Evolutionary conservation across 2,329 filamentous ascomycete genomes (phyloP).

Genomic region (Neonectria punicea): DNA sequence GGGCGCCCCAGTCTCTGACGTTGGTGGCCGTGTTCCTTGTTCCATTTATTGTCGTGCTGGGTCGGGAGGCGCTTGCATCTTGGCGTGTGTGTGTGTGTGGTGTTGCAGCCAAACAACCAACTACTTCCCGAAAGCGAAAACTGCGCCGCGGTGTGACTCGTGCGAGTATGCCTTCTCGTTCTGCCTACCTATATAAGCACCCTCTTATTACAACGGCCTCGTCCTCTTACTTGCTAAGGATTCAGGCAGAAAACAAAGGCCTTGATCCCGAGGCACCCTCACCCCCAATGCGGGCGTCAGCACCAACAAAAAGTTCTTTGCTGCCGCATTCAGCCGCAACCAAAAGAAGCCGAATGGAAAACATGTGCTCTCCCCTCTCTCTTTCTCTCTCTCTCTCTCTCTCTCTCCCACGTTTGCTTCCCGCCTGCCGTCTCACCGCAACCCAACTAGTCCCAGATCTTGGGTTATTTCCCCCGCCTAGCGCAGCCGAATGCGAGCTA

Average conservation of each 20-base stretch:
- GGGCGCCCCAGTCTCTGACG: not conserved
- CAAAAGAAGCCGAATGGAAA: not conserved
- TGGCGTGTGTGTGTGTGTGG: not conserved
- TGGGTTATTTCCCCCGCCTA: not conserved
- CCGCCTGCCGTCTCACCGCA: not conserved
- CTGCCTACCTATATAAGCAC: not conserved
- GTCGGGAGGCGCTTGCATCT: not conserved
- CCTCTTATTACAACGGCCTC: not conserved
- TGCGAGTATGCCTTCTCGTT: not conserved
- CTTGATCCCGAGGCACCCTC: too few species aligned
- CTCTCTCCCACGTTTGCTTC: not conserved
- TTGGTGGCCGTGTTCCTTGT: not conserved
- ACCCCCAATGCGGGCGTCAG: too few species aligned
- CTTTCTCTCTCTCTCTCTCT: too few species aligned
- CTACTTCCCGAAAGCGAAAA: not conserved
- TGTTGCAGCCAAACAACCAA: not conserved
- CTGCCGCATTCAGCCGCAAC: not conserved
- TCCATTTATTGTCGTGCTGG: not conserved
- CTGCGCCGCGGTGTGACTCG: not conserved
- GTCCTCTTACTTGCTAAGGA: not conserved
- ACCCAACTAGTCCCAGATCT: too few species aligned
- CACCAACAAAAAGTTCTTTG: not conserved
- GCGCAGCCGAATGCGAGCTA: not conserved
- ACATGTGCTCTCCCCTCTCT: too few species aligned
- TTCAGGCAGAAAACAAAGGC: not conserved